Base-by-base conservation (phyloP, 805 yeast genomes). In the Schizosaccharomyces osmophilus region DNA sequence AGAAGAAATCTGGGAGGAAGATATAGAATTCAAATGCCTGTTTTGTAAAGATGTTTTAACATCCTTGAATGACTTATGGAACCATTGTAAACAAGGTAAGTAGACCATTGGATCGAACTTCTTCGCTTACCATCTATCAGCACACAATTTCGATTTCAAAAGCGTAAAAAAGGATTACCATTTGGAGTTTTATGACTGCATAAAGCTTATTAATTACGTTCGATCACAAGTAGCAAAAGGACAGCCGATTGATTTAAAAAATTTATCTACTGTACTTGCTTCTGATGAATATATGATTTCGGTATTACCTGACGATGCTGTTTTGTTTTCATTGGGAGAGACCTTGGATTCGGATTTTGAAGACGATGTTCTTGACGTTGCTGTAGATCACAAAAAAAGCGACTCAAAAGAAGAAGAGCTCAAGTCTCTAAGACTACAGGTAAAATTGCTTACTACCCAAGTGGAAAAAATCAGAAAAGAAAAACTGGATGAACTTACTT, bases 191-290 rank as follows among this genome's bases (percentile, higher is more conserved):
- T 67, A 63, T 59, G 68, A 66, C n/a, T 65, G 67, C 62, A 61
- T 67, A 55, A 67, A 67, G 59, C 64, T 68, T 19, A 63, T 68
- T 48, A 68, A 68, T 55, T 68, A 68, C 61, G 61, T 68, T 29
- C 66, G 70, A 42, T 59, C 61, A 29, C 62, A 65, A 59, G 68
- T 63, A 39, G 55, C 57, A 39, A 48, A 51, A 24, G 64, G 62
- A 15, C 59, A 59, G 9, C 62, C 64, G 17, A 63, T 66, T 13
- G 64, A 62, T 24, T 39, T 62, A 6, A 48, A 31, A 5, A n/a
- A 48, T 19, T 22, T 19, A 26, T 36, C 55, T 17, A 24, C 22
- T 24, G 64, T 65, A 41, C 61, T 66, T n/a, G 65, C 64, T 39
- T 62, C 62, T 5, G 67, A 66, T 39, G 63, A 63, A 51, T 66